Conservation (phyloP, 352 stramenopile species). For the Sclerospora graminicola region DNA sequence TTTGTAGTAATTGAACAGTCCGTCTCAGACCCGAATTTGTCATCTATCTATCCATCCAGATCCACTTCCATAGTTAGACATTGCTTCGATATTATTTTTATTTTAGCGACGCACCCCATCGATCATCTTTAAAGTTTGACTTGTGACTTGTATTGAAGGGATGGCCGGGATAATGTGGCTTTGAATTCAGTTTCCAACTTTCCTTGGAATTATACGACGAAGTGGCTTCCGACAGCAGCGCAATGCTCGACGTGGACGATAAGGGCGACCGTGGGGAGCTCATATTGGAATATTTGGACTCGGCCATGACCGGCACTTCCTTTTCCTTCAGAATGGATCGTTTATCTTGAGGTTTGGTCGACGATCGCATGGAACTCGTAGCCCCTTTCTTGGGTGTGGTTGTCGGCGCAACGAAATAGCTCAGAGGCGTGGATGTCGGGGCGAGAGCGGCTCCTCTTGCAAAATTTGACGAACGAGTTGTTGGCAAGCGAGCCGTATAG, state of each 20-base stretch:
- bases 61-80: not conserved
- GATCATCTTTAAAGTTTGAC: slow-evolving; percentile 8
- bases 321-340: slow-evolving; percentile 10
- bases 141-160: slow-evolving; percentile 12
- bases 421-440: slow-evolving; percentile 10
- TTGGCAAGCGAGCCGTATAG: slow-evolving; percentile 18
- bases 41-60: not conserved
- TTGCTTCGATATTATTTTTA: slow-evolving; percentile 17
- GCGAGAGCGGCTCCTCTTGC: slow-evolving; percentile 17
- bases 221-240: slow-evolving; percentile 36
- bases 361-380: slow-evolving; percentile 4
- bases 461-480: slow-evolving; percentile 20
- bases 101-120: slow-evolving; percentile 27
- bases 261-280: slow-evolving; percentile 44
- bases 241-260: slow-evolving; percentile 52
- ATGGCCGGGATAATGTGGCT: slow-evolving; percentile 8
- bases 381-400: slow-evolving; percentile 12
- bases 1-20: not conserved
- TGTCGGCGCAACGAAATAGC: slow-evolving; percentile 10
- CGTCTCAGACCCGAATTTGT: not conserved
- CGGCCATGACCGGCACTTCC: slow-evolving; percentile 21
- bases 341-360: slow-evolving; percentile 11
- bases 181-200: slow-evolving; percentile 16
- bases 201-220: slow-evolving; percentile 22
- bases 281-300: slow-evolving; percentile 30